Conservation (phyloP, 106 monocot species). For the Amphibolis antarctica region DNA sequence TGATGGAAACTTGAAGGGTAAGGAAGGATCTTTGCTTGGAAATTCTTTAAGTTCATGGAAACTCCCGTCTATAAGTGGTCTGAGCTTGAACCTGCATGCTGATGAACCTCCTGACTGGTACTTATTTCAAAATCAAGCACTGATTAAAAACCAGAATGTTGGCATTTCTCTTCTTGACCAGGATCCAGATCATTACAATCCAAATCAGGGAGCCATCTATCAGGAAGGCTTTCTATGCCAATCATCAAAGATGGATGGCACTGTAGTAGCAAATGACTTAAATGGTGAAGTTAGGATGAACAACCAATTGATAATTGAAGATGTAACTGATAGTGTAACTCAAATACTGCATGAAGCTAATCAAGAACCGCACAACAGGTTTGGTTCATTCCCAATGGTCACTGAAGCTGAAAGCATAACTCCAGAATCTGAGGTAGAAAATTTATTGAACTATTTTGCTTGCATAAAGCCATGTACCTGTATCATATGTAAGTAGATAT, state of each 20-base stretch:
- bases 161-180: conserved; percentile 49
- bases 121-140: conserved; percentile 17
- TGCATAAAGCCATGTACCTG: background rate
- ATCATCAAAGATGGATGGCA: conserved; percentile 1
- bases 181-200: conserved; percentile 13
- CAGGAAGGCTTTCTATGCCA: conserved; percentile 8
- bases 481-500: background rate
- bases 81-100: conserved; percentile 7
- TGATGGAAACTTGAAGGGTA: conserved; percentile 15
- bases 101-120: conserved; percentile 15
- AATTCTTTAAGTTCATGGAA: conserved; percentile 10
- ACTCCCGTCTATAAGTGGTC: conserved; percentile 1
- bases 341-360: conserved; percentile 31
- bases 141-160: conserved; percentile 10
- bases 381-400: conserved; percentile 13
- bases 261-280: background rate
- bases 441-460: background rate
- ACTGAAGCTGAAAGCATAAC: conserved; percentile 21
- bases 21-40: conserved; percentile 3
- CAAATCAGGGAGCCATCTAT: background rate
- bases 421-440: conserved; percentile 34
- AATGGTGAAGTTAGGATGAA: conserved; percentile 10
- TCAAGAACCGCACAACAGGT: conserved; percentile 21
- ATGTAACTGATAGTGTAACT: conserved; percentile 67
- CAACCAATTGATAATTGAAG: conserved; percentile 42